phyloP scores from a whole-genome alignment of 345 rosid species.

The Eucalyptus decipiens region DNA sequence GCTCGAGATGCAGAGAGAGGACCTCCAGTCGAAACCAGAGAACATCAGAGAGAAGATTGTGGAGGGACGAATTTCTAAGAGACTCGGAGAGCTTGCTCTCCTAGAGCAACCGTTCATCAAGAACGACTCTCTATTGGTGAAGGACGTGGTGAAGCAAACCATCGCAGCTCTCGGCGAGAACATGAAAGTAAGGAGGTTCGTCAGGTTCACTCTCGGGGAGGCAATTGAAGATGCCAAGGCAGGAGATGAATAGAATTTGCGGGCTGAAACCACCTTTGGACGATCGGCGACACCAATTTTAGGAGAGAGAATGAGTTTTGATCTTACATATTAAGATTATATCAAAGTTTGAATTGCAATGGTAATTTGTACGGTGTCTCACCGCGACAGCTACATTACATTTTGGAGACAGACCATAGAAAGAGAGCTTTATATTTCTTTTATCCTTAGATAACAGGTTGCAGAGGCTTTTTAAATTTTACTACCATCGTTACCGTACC shows the following conservation, averaged over 20 bases:
- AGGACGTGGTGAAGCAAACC: slow-evolving; percentile 74
- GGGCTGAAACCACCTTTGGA: neutral
- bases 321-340: neutral
- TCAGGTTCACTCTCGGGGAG: slow-evolving; percentile 68
- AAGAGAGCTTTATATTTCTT: neutral
- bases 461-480: neutral
- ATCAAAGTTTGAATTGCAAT: neutral
- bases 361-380: neutral
- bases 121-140: slow-evolving; percentile 58
- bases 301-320: neutral
- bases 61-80: slow-evolving; percentile 78
- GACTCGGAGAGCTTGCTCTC: slow-evolving; percentile 75
- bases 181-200: slow-evolving; percentile 66
- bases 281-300: neutral
- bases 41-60: slow-evolving; percentile 80
- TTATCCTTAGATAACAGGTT: neutral
- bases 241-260: neutral
- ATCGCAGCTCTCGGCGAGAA: slow-evolving; percentile 92
- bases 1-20: slow-evolving; percentile 93
- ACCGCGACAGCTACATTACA: neutral
- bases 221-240: slow-evolving; percentile 9
- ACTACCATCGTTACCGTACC: neutral
- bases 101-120: slow-evolving; percentile 74
- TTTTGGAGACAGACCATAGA: neutral
- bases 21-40: slow-evolving; percentile 77